phyloP scores from a whole-genome alignment of 1,139 yeast species.

The Casaregolazyma suthepensis region DNA sequence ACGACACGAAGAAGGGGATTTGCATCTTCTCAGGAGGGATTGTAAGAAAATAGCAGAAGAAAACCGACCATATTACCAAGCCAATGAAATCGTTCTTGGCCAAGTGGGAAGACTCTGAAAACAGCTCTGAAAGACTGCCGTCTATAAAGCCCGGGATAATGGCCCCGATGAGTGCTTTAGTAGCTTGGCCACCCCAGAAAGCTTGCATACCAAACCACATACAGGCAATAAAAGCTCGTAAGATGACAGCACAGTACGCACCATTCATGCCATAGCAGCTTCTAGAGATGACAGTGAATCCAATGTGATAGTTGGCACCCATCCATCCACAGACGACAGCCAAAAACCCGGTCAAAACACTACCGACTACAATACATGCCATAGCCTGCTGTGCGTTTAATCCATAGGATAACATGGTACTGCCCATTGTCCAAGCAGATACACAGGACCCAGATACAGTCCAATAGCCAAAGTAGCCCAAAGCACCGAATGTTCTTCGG shows the following conservation, averaged over 20 bases:
- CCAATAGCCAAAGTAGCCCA: constrained; percentile 23
- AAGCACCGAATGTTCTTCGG: constrained; percentile 22
- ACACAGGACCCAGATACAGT: constrained; percentile 16
- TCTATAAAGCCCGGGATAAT: constrained; percentile 25
- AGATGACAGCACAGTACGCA: constrained; percentile 22
- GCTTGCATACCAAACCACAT: constrained; percentile 30
- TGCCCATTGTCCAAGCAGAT: constrained; percentile 14
- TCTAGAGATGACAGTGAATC: constrained; percentile 26
- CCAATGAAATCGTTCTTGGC: constrained; percentile 28
- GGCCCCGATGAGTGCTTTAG: constrained; percentile 21
- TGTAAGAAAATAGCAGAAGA: constrained; percentile 22
- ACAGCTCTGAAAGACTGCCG: constrained; percentile 27
- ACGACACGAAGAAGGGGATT: constrained; percentile 11
- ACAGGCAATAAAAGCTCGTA: constrained; percentile 24
- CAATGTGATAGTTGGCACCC: constrained; percentile 29
- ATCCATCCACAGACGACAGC: constrained; percentile 28
- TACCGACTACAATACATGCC: constrained; percentile 11
- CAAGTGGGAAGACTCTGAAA: constrained; percentile 27
- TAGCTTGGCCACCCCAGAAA: constrained; percentile 25
- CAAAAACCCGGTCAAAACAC: constrained; percentile 17
- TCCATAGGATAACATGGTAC: constrained; percentile 16
- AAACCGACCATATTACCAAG: constrained; percentile 24
- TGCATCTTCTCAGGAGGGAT: constrained; percentile 23
- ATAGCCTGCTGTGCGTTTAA: constrained; percentile 14
- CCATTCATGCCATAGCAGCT: constrained; percentile 29